phyloP scores from a whole-genome alignment of 208 protist species.

The Wallacemonas collosoma region DNA sequence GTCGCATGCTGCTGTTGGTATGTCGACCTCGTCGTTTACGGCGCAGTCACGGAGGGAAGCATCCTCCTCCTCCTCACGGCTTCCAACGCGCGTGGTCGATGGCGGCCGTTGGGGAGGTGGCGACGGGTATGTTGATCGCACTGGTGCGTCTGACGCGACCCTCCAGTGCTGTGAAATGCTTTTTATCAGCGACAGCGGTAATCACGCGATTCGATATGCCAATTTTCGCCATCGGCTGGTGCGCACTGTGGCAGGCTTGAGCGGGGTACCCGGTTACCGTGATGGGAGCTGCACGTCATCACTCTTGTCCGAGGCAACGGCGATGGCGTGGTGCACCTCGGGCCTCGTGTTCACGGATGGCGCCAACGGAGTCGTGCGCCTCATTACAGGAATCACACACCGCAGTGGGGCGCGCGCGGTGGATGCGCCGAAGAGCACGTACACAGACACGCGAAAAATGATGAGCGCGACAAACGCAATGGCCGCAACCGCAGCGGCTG shows the following conservation, averaged over 20 bases:
- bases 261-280: constrained; percentile 74
- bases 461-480: not conserved
- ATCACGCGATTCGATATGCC: constrained; percentile 70
- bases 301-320: constrained; percentile 48
- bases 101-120: not conserved
- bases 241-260: constrained; percentile 70
- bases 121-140: constrained; percentile 5
- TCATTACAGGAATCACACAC: constrained; percentile 46
- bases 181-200: constrained; percentile 83
- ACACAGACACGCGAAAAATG: not conserved
- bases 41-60: not conserved
- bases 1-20: not conserved
- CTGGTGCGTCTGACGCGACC: not conserved
- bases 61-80: not conserved
- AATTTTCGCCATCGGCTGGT: constrained; percentile 65
- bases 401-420: not conserved
- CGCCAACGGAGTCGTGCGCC: constrained; percentile 60
- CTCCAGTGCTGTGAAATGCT: constrained; percentile 37
- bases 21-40: not conserved
- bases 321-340: constrained; percentile 55
- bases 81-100: not conserved
- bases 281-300: constrained; percentile 62
- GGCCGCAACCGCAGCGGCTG: not conserved
- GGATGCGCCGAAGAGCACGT: too few species aligned
- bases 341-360: constrained; percentile 73